phyloP scores from a whole-genome alignment of 1,284 basidiomycete species.

The Xerocomus nothofagi region DNA sequence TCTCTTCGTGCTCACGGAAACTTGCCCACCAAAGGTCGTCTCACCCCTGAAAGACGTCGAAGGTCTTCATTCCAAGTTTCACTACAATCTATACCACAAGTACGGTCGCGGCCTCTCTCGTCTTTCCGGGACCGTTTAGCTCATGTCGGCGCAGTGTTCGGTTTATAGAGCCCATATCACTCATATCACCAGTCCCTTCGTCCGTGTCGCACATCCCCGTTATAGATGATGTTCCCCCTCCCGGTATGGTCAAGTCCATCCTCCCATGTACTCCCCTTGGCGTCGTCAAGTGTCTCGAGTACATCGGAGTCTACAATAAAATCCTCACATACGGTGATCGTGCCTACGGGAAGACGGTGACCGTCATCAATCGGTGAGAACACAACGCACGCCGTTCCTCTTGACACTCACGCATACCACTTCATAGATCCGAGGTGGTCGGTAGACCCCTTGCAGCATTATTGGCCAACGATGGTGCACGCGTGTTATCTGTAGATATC shows the following conservation, averaged over 20 bases:
- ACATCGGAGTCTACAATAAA: constrained; percentile 89
- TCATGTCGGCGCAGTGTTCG: constrained; percentile 57
- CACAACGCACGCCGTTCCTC: not conserved
- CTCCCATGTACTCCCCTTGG: constrained; percentile 96
- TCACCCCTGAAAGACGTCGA: constrained; percentile 97
- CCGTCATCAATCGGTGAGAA: constrained; percentile 87
- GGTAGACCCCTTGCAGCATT: constrained; percentile 93
- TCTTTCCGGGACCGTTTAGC: not conserved
- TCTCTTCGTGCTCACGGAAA: not conserved
- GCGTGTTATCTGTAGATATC: constrained; percentile 93
- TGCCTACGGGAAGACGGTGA: constrained; percentile 90
- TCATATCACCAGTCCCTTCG: constrained; percentile 50
- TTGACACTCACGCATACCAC: constrained; percentile 5
- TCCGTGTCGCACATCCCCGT: constrained; percentile 36
- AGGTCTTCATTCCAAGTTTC: constrained; percentile 93
- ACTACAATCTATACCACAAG: constrained; percentile 98
- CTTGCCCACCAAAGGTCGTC: constrained; percentile 60
- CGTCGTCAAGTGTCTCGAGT: constrained; percentile 93
- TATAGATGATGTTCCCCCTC: constrained; percentile 65
- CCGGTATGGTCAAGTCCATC: constrained; percentile 89
- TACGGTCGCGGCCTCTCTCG: constrained; percentile 37
- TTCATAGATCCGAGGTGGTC: constrained; percentile 87
- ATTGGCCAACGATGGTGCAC: constrained; percentile 92
- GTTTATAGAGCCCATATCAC: constrained; percentile 66
- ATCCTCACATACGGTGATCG: constrained; percentile 93